Percentiles rank a stretch among this genome's conserved stretches.
These are phyloP conservation scores for button mushroom (Agaricus bisporus) DNA, from an alignment of 768 basidiomycete genomes.

Conservation along the genomic window DNA sequence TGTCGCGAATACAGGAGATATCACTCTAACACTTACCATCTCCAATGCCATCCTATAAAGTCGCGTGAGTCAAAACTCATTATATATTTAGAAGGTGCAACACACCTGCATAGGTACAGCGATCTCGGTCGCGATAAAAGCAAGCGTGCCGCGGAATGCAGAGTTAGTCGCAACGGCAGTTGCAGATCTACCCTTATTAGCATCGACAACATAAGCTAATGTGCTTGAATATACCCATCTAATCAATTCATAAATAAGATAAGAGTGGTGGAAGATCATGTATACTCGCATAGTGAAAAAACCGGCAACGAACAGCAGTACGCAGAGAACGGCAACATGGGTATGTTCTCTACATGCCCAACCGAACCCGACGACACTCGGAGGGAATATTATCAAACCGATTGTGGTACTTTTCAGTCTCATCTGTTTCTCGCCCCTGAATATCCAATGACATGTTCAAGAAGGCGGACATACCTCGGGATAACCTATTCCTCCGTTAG, in stretches of 20 bases:
- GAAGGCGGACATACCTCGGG: slow-evolving; percentile 52
- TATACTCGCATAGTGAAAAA: slow-evolving; percentile 64
- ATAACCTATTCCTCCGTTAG: slow-evolving; percentile 35
- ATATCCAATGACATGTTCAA: background rate
- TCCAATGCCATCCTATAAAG: slow-evolving; percentile 52
- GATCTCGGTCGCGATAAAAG: slow-evolving; percentile 65
- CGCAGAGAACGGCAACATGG: slow-evolving; percentile 62
- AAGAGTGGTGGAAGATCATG: background rate
- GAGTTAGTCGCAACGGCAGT: slow-evolving; percentile 75
- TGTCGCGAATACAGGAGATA: background rate
- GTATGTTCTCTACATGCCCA: slow-evolving; percentile 66
- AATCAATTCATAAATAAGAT: background rate
- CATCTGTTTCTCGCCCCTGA: slow-evolving; percentile 41
- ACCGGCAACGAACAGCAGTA: slow-evolving; percentile 67
- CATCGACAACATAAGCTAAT: slow-evolving; percentile 82
- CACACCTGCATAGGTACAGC: slow-evolving; percentile 67
- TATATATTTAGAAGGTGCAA: slow-evolving; percentile 5
- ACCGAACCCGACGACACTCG: slow-evolving; percentile 59
- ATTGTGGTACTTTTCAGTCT: slow-evolving; percentile 57
- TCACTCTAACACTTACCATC: slow-evolving; percentile 44
- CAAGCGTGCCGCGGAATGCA: slow-evolving; percentile 62
- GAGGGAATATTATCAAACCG: slow-evolving; percentile 56
- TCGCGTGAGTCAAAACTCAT: background rate
- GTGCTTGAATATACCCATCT: slow-evolving; percentile 37
- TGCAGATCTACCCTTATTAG: slow-evolving; percentile 75